Evolutionary conservation across 345 rosid genomes (phyloP).

Genomic region (Raphanus sativus): DNA sequence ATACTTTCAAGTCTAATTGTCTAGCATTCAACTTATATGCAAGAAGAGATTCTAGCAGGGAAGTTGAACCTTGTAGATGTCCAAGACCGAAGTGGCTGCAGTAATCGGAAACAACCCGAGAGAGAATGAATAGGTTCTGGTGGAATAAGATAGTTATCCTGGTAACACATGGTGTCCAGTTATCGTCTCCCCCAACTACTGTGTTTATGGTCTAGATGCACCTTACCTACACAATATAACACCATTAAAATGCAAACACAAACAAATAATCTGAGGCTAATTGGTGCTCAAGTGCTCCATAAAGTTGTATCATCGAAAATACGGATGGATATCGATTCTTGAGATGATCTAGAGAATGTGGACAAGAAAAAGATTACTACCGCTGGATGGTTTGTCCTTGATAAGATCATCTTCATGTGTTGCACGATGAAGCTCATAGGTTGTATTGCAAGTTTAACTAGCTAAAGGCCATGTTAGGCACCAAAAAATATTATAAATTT

Average conservation of each 20-base stretch:
- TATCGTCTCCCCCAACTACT: slow-evolving; percentile 95
- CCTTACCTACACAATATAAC: slow-evolving; percentile 68
- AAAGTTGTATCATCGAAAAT: not conserved
- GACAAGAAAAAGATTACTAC: slow-evolving; percentile 38
- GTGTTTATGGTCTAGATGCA: slow-evolving; percentile 97
- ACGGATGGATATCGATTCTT: not conserved
- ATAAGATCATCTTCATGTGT: slow-evolving; percentile 70
- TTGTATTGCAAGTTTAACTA: slow-evolving; percentile 49
- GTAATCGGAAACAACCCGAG: slow-evolving; percentile 66
- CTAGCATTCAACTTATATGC: slow-evolving; percentile 5
- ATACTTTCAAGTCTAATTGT: slow-evolving; percentile 10
- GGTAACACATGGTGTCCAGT: slow-evolving; percentile 78
- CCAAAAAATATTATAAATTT: not conserved
- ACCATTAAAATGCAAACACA: not conserved
- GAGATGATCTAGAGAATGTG: not conserved
- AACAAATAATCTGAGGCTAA: not conserved
- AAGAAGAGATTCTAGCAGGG: slow-evolving; percentile 38
- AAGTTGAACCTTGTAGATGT: slow-evolving; percentile 60
- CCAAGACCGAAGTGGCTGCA: slow-evolving; percentile 48
- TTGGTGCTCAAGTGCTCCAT: not conserved
- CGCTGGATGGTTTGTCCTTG: slow-evolving; percentile 63
- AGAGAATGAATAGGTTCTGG: slow-evolving; percentile 69
- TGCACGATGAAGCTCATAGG: slow-evolving; percentile 70
- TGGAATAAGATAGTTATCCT: slow-evolving; percentile 72
- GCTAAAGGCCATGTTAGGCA: slow-evolving; percentile 10